Conservation (phyloP, 345 rosid genomes). For the Cardamine resedifolia region DNA sequence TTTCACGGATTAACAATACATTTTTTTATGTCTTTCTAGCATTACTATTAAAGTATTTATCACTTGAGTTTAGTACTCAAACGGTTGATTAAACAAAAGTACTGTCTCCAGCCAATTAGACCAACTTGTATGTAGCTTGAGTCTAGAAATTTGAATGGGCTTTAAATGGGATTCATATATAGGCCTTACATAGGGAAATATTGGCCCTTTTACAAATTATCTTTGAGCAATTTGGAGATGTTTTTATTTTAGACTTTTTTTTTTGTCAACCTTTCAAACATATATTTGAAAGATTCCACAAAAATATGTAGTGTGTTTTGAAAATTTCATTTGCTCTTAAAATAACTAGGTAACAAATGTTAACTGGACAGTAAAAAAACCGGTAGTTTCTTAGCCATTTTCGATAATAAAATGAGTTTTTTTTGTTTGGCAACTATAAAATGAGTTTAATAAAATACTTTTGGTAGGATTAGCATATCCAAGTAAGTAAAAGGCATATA, state of each 20-base stretch:
- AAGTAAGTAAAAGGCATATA: neutral
- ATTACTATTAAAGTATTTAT: conserved; percentile 6
- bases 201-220: neutral
- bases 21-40: neutral
- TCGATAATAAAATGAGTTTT: too few species aligned
- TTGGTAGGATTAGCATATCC: neutral
- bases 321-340: neutral
- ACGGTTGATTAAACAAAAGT: conserved; percentile 5
- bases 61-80: neutral
- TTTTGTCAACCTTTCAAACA: neutral
- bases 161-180: neutral
- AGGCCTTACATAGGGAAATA: neutral
- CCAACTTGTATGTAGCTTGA: neutral
- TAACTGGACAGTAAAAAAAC: too few species aligned
- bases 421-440: too few species aligned
- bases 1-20: conserved; percentile 3
- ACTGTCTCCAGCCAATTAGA: neutral
- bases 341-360: neutral
- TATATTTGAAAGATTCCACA: neutral
- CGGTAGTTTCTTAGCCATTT: too few species aligned
- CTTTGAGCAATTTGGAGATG: neutral
- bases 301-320: neutral
- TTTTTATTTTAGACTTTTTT: neutral
- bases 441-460: neutral
- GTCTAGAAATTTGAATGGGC: neutral